phyloP scores from a whole-genome alignment of 345 rosid species.

The Hibiscus trionum region DNA sequence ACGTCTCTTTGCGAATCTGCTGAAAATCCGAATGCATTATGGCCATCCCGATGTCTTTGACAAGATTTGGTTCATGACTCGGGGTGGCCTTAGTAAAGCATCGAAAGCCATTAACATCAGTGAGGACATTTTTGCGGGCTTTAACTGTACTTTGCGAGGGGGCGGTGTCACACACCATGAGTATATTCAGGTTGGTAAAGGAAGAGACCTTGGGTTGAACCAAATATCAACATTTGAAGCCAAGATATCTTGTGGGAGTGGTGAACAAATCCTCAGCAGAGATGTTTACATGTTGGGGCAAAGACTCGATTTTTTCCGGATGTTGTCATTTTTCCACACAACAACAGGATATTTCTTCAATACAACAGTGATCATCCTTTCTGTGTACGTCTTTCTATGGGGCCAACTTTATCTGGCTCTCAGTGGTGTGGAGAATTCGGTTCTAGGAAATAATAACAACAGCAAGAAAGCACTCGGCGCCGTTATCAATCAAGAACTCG shows the following conservation, averaged over 20 bases:
- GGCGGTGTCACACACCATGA: neutral
- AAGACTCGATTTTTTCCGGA: neutral
- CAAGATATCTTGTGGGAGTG: conserved; percentile 83
- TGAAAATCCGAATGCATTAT: conserved; percentile 85
- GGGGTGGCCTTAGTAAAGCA: neutral
- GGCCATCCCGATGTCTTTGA: conserved; percentile 94
- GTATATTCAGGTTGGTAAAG: conserved; percentile 67
- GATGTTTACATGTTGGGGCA: conserved; percentile 80
- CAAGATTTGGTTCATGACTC: conserved; percentile 46
- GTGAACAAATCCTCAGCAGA: conserved; percentile 85
- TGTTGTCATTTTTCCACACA: neutral
- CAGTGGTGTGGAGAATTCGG: neutral
- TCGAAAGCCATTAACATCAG: neutral
- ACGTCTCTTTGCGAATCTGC: conserved; percentile 73
- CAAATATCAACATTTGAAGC: conserved; percentile 80
- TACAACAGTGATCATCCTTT: neutral
- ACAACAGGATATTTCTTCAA: neutral
- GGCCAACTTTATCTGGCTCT: too few relatives aligned
- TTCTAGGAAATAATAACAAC: conserved; percentile 25
- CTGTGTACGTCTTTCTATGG: neutral
- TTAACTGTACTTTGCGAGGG: neutral
- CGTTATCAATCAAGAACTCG: conserved; percentile 77
- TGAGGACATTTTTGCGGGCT: neutral
- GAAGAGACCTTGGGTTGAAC: conserved; percentile 84
- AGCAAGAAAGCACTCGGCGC: conserved; percentile 73